phyloP scores from a whole-genome alignment of 164 flowering plant genomes.

The Cinnamomum micranthum region DNA sequence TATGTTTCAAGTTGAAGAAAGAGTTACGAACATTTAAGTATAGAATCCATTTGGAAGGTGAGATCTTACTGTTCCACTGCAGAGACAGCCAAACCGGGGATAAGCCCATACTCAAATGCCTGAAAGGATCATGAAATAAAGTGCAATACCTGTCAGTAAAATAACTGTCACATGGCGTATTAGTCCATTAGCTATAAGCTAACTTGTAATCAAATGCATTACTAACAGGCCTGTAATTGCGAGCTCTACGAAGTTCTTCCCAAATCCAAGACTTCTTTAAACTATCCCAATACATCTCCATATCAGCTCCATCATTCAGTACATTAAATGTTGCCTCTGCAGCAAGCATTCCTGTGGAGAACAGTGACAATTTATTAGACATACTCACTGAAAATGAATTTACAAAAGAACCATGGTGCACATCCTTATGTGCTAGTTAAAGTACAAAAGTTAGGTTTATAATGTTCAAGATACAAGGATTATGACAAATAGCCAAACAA shows the following conservation, averaged over 20 bases:
- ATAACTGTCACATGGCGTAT: not conserved
- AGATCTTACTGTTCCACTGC: slow-evolving; percentile 81
- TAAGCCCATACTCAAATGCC: slow-evolving; percentile 89
- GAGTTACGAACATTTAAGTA: not conserved
- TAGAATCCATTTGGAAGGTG: not conserved
- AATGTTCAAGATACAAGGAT: not conserved
- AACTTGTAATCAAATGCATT: slow-evolving; percentile 1
- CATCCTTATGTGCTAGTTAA: not conserved
- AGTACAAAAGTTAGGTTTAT: not conserved
- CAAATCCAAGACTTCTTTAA: slow-evolving; percentile 86
- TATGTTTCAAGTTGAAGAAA: not conserved
- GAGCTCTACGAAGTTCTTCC: slow-evolving; percentile 77
- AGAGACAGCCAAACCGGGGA: slow-evolving; percentile 81
- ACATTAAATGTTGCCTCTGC: slow-evolving; percentile 80
- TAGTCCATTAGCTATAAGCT: not conserved
- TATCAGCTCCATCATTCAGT: slow-evolving; percentile 44
- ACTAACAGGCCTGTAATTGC: slow-evolving; percentile 92
- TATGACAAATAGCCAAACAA: not conserved
- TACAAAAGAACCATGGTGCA: not conserved
- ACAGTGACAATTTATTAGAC: not conserved
- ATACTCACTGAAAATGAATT: not conserved
- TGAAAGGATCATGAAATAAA: slow-evolving; percentile 25
- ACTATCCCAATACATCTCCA: slow-evolving; percentile 71
- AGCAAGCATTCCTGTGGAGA: slow-evolving; percentile 76
- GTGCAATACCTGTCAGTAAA: not conserved